Conservation (phyloP, 2,329 filamentous ascomycete species). For the Colletotrichum sp. region DNA sequence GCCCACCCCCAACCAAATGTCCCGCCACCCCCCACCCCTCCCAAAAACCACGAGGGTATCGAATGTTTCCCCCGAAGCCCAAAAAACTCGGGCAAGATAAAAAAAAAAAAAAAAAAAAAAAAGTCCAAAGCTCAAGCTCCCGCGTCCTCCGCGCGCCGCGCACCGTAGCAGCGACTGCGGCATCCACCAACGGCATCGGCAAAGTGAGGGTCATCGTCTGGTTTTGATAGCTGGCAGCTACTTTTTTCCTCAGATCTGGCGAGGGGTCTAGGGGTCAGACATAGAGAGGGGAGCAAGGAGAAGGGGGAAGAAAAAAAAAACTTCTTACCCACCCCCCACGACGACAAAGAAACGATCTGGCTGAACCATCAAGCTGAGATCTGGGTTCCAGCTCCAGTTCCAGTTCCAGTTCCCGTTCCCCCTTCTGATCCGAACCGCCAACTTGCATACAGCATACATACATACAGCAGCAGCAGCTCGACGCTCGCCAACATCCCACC, state of each 20-base stretch:
- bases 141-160: conserved; percentile 14
- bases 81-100: too few relatives aligned
- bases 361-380: not conserved
- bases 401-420: not conserved
- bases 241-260: not conserved
- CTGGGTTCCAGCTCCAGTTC: not conserved
- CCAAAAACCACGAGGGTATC: too few relatives aligned
- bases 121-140: conserved; percentile 16
- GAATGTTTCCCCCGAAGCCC: too few relatives aligned
- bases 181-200: conserved; percentile 1
- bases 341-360: conserved; percentile 7
- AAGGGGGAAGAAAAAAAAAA: not conserved
- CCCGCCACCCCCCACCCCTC: too few relatives aligned
- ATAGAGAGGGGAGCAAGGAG: not conserved
- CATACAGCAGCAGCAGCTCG: not conserved
- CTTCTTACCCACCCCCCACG: conserved; percentile 2
- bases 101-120: not conserved
- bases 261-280: not conserved
- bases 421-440: not conserved
- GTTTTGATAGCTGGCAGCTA: not conserved
- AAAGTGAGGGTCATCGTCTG: not conserved
- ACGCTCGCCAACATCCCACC: not conserved
- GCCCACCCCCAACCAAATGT: too few relatives aligned
- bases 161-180: not conserved
- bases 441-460: not conserved